Base-by-base conservation (phyloP, 768 basidiomycete species). In the Amyloporia xantha region DNA sequence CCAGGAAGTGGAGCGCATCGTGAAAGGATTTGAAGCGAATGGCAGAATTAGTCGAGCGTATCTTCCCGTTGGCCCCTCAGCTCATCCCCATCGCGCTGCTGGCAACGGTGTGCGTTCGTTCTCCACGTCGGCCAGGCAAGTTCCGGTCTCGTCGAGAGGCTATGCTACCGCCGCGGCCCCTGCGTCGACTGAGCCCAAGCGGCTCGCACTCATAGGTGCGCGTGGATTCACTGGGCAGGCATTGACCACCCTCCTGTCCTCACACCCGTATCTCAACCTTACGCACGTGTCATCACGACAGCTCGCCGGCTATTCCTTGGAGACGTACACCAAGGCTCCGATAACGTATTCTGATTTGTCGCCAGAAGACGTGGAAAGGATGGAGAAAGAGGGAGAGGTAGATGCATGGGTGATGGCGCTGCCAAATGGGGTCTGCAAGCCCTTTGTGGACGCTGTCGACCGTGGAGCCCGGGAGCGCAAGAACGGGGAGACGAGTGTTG, bases 351-450 rank as follows among this genome's bases (percentile, higher is more conserved):
- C 81, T 50, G 91, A 95, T 67, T 75, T 99, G 13, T 84, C 83
- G 0, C 64, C 75, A 9, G 70, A 74, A 49, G 89, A 96, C 56
- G 87, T 97, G 9, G 83, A 90, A 64, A 72, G 69, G 62, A 87
- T 99, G 84, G 96, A 97, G 68, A 82, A 84, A 68, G 72, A 81
- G 43, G 84, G 87, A 7, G 87, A 86, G 60, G 91, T 99, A 15
- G 95, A 99, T 62, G 95, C 92, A 7, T 99, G 96, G 95, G 81
- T 98, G 46, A 94, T 97, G 89, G 96, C 96, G 2, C 77, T 99
- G 41, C 96, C 96, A n/a, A 99, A 98, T 57, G 96, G 96, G 17
- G 79, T 91, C 20, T 87, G 89, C 71, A 93, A 94, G 68, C 94
- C 94, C 0, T 99, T 95, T 63, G 92, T 99, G 27, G 92, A 94